These are phyloP conservation scores for Dactylonectria estremocensis DNA, from an alignment of 2,329 filamentous ascomycete species.

Conservation along the genomic window DNA sequence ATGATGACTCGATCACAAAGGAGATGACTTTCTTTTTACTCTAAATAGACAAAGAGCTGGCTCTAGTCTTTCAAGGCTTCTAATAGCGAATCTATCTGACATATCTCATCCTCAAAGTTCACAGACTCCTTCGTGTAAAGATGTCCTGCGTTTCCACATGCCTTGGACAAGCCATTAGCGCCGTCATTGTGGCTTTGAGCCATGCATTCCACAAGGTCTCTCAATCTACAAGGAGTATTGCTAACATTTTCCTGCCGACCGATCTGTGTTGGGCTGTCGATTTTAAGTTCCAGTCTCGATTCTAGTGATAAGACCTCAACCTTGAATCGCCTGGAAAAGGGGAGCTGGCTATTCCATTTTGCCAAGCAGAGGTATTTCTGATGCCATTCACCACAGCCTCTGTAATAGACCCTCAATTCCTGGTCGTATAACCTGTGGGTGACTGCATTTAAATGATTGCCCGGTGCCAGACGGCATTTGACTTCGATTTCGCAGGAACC, in stretches of 20 bases:
- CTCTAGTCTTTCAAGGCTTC: slow-evolving; percentile 1
- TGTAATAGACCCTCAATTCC: slow-evolving; percentile 1
- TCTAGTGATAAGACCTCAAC: neutral
- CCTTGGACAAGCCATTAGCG: neutral
- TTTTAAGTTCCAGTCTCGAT: neutral
- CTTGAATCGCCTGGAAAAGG: neutral
- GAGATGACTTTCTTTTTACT: neutral
- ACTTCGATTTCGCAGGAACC: neutral
- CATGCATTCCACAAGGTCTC: neutral
- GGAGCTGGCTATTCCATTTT: slow-evolving; percentile 1
- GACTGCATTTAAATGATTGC: neutral
- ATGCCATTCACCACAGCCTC: neutral
- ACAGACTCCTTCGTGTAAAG: neutral
- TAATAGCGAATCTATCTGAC: neutral
- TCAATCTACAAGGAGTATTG: neutral
- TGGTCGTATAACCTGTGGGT: neutral
- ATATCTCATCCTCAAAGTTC: slow-evolving; percentile 1
- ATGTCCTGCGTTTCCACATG: neutral
- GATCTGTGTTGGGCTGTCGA: neutral
- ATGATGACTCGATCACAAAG: neutral
- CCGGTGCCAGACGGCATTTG: neutral
- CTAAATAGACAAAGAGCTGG: slow-evolving; percentile 2
- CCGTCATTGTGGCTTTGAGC: neutral
- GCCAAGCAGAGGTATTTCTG: neutral
- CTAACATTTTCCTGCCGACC: neutral